These are phyloP conservation scores for Schwanniomyces vanrijiae DNA, from an alignment of 805 yeast species.

Conservation along the genomic window DNA sequence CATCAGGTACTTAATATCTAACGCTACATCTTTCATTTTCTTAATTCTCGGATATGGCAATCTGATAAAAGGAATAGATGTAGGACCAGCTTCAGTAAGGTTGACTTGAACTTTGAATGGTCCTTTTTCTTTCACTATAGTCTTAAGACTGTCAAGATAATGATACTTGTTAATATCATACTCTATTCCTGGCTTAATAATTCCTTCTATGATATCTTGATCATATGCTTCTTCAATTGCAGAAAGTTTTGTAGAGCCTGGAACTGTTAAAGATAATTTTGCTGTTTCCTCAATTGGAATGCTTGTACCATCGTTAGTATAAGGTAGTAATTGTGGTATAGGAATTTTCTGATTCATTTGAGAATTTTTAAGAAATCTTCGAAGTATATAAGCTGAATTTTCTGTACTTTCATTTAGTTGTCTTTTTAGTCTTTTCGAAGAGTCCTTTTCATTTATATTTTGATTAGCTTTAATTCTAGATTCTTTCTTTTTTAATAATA, in stretches of 20 bases:
- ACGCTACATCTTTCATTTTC: constrained; percentile 25
- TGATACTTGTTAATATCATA: constrained; percentile 30
- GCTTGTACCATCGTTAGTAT: constrained; percentile 13
- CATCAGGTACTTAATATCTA: constrained; percentile 32
- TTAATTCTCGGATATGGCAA: constrained; percentile 20
- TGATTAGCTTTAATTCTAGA: constrained; percentile 8
- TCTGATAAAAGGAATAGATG: constrained; percentile 26
- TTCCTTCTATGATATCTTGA: constrained; percentile 26
- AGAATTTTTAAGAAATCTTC: constrained; percentile 26
- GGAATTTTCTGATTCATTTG: constrained; percentile 28
- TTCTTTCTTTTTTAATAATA: constrained; percentile 11
- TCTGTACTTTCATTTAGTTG: constrained; percentile 1
- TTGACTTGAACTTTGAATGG: constrained; percentile 33
- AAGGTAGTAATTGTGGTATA: constrained; percentile 31
- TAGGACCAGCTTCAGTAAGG: constrained; percentile 31
- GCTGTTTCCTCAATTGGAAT: constrained; percentile 11
- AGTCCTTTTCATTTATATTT: not conserved
- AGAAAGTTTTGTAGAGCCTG: constrained; percentile 21
- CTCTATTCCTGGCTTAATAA: constrained; percentile 34
- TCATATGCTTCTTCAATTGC: constrained; percentile 31
- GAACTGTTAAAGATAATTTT: constrained; percentile 12
- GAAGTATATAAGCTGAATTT: constrained; percentile 15
- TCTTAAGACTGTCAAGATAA: constrained; percentile 16
- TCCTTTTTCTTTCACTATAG: constrained; percentile 30
- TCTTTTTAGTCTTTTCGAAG: not conserved